Evolutionary conservation across 306 rosid genomes (phyloP).

Genomic region (Fragaria vesca): DNA sequence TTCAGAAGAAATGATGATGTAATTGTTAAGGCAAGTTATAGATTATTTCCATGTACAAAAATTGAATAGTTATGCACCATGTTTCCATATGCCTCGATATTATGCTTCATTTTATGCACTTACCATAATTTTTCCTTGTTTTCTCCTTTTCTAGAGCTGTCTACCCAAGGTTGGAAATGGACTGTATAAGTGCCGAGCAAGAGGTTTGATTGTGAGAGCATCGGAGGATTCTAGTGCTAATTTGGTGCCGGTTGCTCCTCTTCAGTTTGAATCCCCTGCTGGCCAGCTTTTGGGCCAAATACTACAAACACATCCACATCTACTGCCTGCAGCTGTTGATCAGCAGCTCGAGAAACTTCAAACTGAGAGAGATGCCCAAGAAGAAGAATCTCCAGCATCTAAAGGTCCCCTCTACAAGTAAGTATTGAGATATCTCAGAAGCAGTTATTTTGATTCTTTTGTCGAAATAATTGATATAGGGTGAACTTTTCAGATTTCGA

Average conservation of each 20-base stretch:
- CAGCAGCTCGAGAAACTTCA: conserved; percentile 94
- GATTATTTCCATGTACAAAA: not conserved
- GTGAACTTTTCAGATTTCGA: not conserved
- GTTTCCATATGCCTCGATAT: not conserved
- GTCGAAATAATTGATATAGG: not conserved
- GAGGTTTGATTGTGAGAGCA: conserved; percentile 62
- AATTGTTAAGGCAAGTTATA: not conserved
- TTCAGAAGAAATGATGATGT: not conserved
- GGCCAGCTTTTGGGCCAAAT: conserved; percentile 92
- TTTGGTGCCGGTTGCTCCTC: conserved; percentile 66
- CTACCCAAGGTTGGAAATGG: conserved; percentile 48
- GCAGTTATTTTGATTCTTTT: not conserved
- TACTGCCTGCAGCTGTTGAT: conserved; percentile 75
- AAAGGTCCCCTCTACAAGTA: conserved; percentile 72
- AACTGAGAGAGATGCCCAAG: conserved; percentile 49
- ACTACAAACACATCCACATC: conserved; percentile 83
- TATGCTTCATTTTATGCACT: not conserved
- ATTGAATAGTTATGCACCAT: not conserved
- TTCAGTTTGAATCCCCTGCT: conserved; percentile 70
- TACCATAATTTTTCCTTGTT: not conserved
- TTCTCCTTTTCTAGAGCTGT: conserved; percentile 37
- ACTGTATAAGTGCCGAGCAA: conserved; percentile 50
- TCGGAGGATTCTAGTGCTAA: conserved; percentile 59
- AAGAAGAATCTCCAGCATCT: conserved; percentile 40
- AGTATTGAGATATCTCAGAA: conserved; percentile 21